Evolutionary conservation across 768 basidiomycete species (phyloP), one percentile per base, ranked within the genome.

Genomic region (Pleurotus eryngii): DNA sequence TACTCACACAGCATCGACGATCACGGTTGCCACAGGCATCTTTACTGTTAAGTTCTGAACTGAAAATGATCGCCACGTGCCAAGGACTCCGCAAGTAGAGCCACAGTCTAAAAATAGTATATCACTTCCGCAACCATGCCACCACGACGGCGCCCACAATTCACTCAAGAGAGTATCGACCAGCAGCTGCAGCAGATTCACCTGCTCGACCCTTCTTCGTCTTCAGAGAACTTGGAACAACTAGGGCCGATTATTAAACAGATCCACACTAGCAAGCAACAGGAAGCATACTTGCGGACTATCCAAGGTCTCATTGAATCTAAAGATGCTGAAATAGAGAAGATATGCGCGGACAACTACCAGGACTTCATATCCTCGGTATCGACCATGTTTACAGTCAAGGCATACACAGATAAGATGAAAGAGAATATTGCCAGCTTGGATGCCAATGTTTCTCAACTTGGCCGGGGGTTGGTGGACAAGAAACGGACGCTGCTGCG

Each of bases 341-440:
- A 83, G 59, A 95, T 98, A 70, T 98, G 97, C 74, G 84, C 87
- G 57, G 90, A 94, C 63, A 98, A 98, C 71, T 98, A 98, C 66
- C 93, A 95, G 73, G 96, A 98, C 73, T 99, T 99, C 65, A 95
- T 98, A 35, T 87, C 89, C 26, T 97, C 95, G 17, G 95, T 98
- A 14, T 93, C 94, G n/a, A 98, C 95, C 2, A 79, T 99, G 60
- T 89, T 98, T 72, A 89, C 89, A 47, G 93, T 99, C 69, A 89
- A 98, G 70, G 93, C 95, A 17, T 98, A 97, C 67, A 98, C 97
- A 38, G 92, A 89, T 63, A 93, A 89, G 71, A 85, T 99, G 65
- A 87, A 92, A 65, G 88, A 96, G 65, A 91, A 87, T 66, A 97
- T 98, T 60, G 82, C 85, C n/a, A 82, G 89, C 48, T 76, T 98